Percentiles rank a stretch among this genome's conserved stretches.
Conservation (phyloP, 495 filamentous ascomycete genomes). For the Penicillium robsamsonii region DNA sequence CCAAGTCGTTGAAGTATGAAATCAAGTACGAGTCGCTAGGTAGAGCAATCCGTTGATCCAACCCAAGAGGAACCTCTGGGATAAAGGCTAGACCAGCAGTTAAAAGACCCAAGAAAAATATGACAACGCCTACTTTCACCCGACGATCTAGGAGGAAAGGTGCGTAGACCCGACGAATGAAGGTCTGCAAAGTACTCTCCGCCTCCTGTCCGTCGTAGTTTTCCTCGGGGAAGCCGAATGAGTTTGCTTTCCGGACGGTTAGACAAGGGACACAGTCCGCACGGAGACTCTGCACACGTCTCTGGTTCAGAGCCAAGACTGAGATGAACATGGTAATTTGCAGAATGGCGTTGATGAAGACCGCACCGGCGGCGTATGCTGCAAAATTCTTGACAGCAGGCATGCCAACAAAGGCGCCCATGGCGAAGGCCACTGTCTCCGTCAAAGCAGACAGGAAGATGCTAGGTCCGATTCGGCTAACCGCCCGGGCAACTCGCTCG, state of each 20-base stretch:
- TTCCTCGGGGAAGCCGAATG: slow-evolving; percentile 48
- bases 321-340: slow-evolving; percentile 97
- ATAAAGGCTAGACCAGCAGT: slow-evolving; percentile 79
- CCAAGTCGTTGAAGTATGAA: slow-evolving; percentile 90
- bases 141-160: slow-evolving; percentile 75
- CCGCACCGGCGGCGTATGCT: slow-evolving; percentile 91
- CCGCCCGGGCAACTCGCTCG: slow-evolving; percentile 74
- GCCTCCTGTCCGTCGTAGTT: slow-evolving; percentile 61
- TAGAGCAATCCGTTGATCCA: slow-evolving; percentile 93
- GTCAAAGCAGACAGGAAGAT: slow-evolving; percentile 93
- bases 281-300: slow-evolving; percentile 75
- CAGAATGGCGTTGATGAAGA: slow-evolving; percentile 91
- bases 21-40: slow-evolving; percentile 92
- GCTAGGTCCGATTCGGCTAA: slow-evolving; percentile 92
- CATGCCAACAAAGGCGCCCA: slow-evolving; percentile 96
- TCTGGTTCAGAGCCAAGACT: slow-evolving; percentile 86
- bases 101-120: slow-evolving; percentile 84
- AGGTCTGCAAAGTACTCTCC: slow-evolving; percentile 74
- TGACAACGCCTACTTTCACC: slow-evolving; percentile 69
- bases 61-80: slow-evolving; percentile 77
- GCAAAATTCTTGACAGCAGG: slow-evolving; percentile 96
- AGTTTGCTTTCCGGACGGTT: slow-evolving; percentile 64
- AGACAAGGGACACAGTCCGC: slow-evolving; percentile 95
- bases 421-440: slow-evolving; percentile 86
- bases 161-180: slow-evolving; percentile 87